These are phyloP conservation scores for Apostasia ramifera DNA, from an alignment of 106 monocot genomes.

Conservation along the genomic window DNA sequence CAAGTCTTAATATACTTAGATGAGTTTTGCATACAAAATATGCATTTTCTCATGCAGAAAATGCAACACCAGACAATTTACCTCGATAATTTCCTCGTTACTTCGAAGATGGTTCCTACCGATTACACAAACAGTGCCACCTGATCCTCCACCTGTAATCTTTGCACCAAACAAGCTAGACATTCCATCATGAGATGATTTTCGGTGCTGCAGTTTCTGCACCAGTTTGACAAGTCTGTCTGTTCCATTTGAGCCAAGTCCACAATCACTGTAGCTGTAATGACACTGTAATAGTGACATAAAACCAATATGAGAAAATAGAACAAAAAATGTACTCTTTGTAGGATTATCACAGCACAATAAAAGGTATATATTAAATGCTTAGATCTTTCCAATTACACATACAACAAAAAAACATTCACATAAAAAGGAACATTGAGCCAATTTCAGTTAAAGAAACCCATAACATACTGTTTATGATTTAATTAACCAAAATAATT, in stretches of 20 bases:
- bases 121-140: constrained; percentile 85
- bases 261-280: constrained; percentile 84
- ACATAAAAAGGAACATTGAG: too few species aligned
- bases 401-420: too few species aligned
- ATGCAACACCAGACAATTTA: constrained; percentile 7
- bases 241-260: constrained; percentile 87
- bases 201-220: constrained; percentile 79
- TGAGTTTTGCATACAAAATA: neutral
- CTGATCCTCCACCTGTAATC: constrained; percentile 97
- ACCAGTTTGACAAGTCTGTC: constrained; percentile 81
- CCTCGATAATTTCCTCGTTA: constrained; percentile 83
- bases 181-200: constrained; percentile 21
- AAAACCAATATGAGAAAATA: neutral
- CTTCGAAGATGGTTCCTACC: constrained; percentile 66
- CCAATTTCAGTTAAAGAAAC: too few species aligned
- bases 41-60: neutral
- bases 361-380: too few species aligned
- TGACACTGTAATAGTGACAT: constrained; percentile 58
- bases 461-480: too few species aligned
- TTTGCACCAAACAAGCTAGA: constrained; percentile 87
- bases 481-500: too few species aligned
- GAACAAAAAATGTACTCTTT: neutral
- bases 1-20: neutral
- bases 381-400: too few species aligned
- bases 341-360: too few species aligned